Conservation (phyloP, 2,329 filamentous ascomycete genomes). For the Hypoxylon sp. region DNA sequence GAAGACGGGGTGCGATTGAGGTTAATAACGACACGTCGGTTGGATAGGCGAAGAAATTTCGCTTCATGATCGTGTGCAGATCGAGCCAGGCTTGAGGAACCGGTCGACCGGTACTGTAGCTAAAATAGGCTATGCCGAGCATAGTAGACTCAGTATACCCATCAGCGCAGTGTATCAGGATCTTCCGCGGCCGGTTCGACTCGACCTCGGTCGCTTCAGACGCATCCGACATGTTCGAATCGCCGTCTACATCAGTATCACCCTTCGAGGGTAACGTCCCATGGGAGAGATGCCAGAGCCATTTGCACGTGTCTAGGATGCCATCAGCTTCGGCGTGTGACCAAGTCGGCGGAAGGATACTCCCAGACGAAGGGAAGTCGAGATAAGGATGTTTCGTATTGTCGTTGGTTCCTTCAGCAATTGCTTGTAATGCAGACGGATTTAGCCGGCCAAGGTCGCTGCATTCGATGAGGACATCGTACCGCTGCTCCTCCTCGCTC, state of each 20-base stretch:
- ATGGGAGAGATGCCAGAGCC: constrained; percentile 88
- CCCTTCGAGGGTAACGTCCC: constrained; percentile 62
- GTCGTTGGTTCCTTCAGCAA: constrained; percentile 69
- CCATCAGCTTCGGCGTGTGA: constrained; percentile 86
- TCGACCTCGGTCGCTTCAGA: constrained; percentile 52
- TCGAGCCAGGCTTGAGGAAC: constrained; percentile 89
- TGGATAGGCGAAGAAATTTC: constrained; percentile 97
- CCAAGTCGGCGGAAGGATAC: constrained; percentile 86
- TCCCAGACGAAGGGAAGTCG: constrained; percentile 95
- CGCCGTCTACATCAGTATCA: constrained; percentile 56
- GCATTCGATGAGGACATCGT: constrained; percentile 89
- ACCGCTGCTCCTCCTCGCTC: constrained; percentile 70
- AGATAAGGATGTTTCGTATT: constrained; percentile 61
- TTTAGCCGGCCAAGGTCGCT: constrained; percentile 86
- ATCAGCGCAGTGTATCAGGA: constrained; percentile 93
- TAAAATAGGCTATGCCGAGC: constrained; percentile 90
- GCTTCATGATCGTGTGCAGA: constrained; percentile 81
- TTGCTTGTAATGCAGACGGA: constrained; percentile 71
- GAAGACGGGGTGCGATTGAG: constrained; percentile 79
- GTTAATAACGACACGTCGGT: constrained; percentile 88
- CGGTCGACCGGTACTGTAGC: constrained; percentile 86
- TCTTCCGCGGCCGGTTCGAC: constrained; percentile 67
- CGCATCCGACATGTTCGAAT: constrained; percentile 58
- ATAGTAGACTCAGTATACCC: constrained; percentile 96
- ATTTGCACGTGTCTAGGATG: constrained; percentile 87